These are phyloP conservation scores for Penicillium tannophilum DNA, from an alignment of 495 filamentous ascomycete species.

Conservation along the genomic window DNA sequence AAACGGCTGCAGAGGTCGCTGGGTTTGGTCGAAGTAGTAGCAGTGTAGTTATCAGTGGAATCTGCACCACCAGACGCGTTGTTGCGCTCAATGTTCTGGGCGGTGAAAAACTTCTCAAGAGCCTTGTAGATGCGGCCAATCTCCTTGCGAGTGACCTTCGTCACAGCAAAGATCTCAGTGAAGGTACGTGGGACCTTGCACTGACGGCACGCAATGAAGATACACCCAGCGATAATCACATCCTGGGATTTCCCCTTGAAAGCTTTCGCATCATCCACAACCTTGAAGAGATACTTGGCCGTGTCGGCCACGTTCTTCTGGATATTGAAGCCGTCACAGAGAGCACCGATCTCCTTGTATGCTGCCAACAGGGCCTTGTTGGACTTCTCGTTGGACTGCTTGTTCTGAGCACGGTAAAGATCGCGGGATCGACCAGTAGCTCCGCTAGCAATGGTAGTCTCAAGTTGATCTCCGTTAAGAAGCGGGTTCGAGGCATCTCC, in stretches of 20 bases:
- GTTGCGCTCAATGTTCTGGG: conserved; percentile 56
- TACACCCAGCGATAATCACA: conserved; percentile 90
- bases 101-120: conserved; percentile 80
- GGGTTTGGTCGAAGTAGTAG: conserved; percentile 78
- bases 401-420: conserved; percentile 84
- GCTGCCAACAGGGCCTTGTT: conserved; percentile 77
- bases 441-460: conserved; percentile 83
- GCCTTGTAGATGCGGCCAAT: conserved; percentile 95
- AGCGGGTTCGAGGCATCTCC: conserved; percentile 87
- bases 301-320: conserved; percentile 78
- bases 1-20: conserved; percentile 85
- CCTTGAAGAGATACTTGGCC: conserved; percentile 92
- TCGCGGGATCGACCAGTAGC: conserved; percentile 74
- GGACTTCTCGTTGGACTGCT: conserved; percentile 80
- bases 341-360: conserved; percentile 85
- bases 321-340: conserved; percentile 84
- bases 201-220: conserved; percentile 96
- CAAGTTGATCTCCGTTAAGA: conserved; percentile 87
- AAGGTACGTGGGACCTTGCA: conserved; percentile 85
- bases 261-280: conserved; percentile 84
- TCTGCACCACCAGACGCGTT: conserved; percentile 52
- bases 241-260: conserved; percentile 96
- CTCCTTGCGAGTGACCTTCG: conserved; percentile 94
- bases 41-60: conserved; percentile 63
- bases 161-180: conserved; percentile 86